Evolutionary conservation across 495 filamentous ascomycete genomes (phyloP), one percentile per base, ranked within the genome.

Genomic region (Cudoniella acicularis): DNA sequence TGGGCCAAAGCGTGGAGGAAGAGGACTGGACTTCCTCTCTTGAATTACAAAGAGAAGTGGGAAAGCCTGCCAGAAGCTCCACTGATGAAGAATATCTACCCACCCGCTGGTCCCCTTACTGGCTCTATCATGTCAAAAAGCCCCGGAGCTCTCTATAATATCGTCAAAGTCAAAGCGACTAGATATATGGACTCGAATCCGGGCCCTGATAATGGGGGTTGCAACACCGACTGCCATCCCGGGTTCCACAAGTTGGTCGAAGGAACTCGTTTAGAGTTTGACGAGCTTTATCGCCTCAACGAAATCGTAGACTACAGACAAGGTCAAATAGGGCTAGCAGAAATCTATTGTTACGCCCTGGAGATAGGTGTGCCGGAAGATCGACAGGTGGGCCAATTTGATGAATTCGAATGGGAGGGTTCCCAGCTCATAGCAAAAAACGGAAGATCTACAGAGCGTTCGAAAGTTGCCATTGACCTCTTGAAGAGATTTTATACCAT

Each of bases 21-120:
- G 27, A 61, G 64, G 21, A 64, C 61, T 25, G 66, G 66, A 48
- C 54, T 69, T 50, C 66, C 66, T 36, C 46, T 61, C 20, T 56
- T 52, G 22, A 52, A 56, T 18, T 61, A 61, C 59, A 52, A 52
- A 36, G 46, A 61, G 46, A 50, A 22, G 20, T 61, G 59, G 59
- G 46, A 61, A 36, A 48, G 23, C 41, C 49, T 59, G 21, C 57
- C 49, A 52, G 49, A 53, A 46, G 49, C 57, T 27, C 49, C 57
- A 53, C 25, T 60, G n/a, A 49, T 23, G 16, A 54, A 55, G 41
- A 43, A 49, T 36, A 24, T 60, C 23, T 60, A 54, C 50, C 57
- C 57, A 36, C 22, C 49, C 23, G 22, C 50, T 47, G 57, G 57
- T 54, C 51, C 58, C 23, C 52, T 49, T 41, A 18, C 52, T 49